phyloP scores from a whole-genome alignment of 768 basidiomycete genomes.

The Cantharellus anzutake region DNA sequence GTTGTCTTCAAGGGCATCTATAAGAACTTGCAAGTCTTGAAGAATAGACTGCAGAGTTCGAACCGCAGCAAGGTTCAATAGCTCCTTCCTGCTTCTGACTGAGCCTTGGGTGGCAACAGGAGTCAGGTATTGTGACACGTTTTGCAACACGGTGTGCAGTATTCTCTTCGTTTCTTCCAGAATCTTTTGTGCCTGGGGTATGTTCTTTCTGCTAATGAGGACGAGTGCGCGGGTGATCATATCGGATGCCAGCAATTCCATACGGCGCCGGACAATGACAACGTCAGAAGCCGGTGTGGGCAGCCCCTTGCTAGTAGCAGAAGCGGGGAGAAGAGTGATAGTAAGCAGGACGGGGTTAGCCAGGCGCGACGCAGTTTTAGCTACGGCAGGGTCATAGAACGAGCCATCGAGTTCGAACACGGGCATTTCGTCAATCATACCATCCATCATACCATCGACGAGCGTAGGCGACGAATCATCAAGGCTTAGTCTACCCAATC shows the following conservation, averaged over 20 bases:
- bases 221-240: conserved; percentile 94
- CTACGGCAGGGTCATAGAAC: conserved; percentile 79
- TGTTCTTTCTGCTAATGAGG: conserved; percentile 80
- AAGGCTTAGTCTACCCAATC: conserved; percentile 46
- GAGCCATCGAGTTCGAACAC: conserved; percentile 91
- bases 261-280: conserved; percentile 76
- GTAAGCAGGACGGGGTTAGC: conserved; percentile 65
- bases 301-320: conserved; percentile 19
- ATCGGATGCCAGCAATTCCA: conserved; percentile 92
- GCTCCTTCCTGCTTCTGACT: conserved; percentile 60
- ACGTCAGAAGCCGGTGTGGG: conserved; percentile 46
- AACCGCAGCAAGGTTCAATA: conserved; percentile 50
- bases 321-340: conserved; percentile 60
- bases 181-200: conserved; percentile 76
- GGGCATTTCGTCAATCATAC: conserved; percentile 95
- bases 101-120: conserved; percentile 28
- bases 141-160: conserved; percentile 76
- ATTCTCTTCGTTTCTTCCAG: conserved; percentile 84
- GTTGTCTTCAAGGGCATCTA: conserved; percentile 81
- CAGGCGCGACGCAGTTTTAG: conserved; percentile 69
- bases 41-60: conserved; percentile 70
- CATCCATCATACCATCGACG: conserved; percentile 82
- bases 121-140: conserved; percentile 53
- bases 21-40: conserved; percentile 69
- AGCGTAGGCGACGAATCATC: conserved; percentile 50